A percentile compares a stretch with the other conserved stretches of the same genome.
phyloP scores from a whole-genome alignment of 2,329 filamentous ascomycete species.

The Fusarium sp. region DNA sequence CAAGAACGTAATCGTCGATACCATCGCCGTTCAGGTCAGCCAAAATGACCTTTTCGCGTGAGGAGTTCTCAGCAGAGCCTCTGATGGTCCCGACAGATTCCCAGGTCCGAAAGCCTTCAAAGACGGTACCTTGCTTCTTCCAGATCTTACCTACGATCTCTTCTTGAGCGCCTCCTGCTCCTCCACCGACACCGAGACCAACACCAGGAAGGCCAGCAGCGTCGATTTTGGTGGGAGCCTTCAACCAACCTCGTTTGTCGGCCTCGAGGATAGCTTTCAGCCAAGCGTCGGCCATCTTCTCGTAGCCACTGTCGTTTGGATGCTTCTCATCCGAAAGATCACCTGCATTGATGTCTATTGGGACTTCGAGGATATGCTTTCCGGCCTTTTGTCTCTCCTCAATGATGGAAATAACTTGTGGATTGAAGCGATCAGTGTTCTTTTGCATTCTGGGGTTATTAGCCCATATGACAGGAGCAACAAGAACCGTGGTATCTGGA shows the following conservation, averaged over 20 bases:
- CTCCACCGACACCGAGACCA: slow-evolving; percentile 2
- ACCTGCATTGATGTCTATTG: slow-evolving; percentile 7
- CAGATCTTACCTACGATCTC: slow-evolving; percentile 12
- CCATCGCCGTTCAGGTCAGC: slow-evolving; percentile 25
- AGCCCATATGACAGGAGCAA: slow-evolving; percentile 31
- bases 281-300: slow-evolving; percentile 33
- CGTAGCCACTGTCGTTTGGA: slow-evolving; percentile 25
- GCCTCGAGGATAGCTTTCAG: slow-evolving; percentile 19
- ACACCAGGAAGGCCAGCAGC: not conserved
- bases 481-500: slow-evolving; percentile 9
- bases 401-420: not conserved
- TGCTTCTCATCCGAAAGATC: slow-evolving; percentile 27
- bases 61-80: not conserved
- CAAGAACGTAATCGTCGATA: slow-evolving; percentile 23
- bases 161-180: slow-evolving; percentile 7
- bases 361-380: slow-evolving; percentile 14
- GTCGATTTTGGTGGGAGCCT: not conserved
- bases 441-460: slow-evolving; percentile 23
- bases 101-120: slow-evolving; percentile 21
- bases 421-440: slow-evolving; percentile 25
- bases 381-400: not conserved
- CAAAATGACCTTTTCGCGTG: slow-evolving; percentile 4
- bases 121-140: slow-evolving; percentile 17
- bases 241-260: slow-evolving; percentile 7
- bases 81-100: slow-evolving; percentile 10